phyloP scores from a whole-genome alignment of 257 asterid species.

The Salvia hispanica region DNA sequence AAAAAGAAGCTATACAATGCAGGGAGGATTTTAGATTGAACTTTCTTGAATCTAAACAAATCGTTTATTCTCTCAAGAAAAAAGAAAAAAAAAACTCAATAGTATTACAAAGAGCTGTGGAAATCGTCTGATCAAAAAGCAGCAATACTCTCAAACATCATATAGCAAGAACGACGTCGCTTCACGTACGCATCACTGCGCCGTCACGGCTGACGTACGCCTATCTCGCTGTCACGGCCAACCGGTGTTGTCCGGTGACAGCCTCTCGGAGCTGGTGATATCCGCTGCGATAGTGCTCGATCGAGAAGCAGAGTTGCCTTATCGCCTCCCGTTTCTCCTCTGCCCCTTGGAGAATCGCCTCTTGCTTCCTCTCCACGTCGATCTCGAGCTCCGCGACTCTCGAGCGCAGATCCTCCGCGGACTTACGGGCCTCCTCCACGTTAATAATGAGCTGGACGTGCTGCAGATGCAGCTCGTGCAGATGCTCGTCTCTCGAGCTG shows the following conservation, averaged over 20 bases:
- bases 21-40: not conserved
- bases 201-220: not conserved
- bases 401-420: conserved; percentile 41
- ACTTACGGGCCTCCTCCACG: conserved; percentile 45
- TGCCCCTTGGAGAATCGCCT: conserved; percentile 60
- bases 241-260: conserved; percentile 45
- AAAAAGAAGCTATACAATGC: not conserved
- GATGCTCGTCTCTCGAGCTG: conserved; percentile 50
- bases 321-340: conserved; percentile 92
- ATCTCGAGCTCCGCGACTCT: conserved; percentile 59
- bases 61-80: conserved; percentile 19
- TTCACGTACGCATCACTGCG: not conserved
- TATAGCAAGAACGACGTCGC: conserved; percentile 1
- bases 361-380: conserved; percentile 55
- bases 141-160: conserved; percentile 25
- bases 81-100: conserved; percentile 18
- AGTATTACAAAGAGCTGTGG: conserved; percentile 18
- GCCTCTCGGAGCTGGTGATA: conserved; percentile 70
- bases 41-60: not conserved
- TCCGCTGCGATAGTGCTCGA: conserved; percentile 72
- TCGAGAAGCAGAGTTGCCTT: conserved; percentile 80
- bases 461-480: conserved; percentile 63
- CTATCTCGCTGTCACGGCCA: conserved; percentile 58
- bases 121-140: conserved; percentile 18
- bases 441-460: conserved; percentile 48